Evolutionary conservation across 768 basidiomycete genomes (phyloP).

Genomic region (Pisolithus microcarpus): DNA sequence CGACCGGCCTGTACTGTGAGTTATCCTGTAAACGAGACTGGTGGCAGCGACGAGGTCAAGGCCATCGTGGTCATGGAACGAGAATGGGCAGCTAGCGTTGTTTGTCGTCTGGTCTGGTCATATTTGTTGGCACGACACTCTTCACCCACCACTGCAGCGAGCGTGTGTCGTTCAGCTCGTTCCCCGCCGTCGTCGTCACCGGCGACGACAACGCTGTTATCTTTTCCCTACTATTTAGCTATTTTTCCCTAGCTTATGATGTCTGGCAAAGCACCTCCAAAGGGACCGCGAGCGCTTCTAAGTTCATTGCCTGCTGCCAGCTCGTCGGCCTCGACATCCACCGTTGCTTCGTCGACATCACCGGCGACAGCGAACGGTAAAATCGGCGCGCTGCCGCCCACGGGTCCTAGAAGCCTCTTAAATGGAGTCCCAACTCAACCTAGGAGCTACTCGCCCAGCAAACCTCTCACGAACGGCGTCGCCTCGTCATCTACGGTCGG

Average conservation of each 20-base stretch:
- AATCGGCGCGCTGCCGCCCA: constrained; percentile 53
- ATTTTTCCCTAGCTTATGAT: constrained; percentile 28
- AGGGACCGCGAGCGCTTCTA: constrained; percentile 63
- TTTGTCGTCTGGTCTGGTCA: constrained; percentile 4
- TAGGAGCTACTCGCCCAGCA: constrained; percentile 25
- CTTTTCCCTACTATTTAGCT: background rate
- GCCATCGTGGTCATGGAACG: background rate
- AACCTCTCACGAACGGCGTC: constrained; percentile 41
- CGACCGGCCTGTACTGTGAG: too few species aligned
- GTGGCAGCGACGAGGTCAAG: background rate
- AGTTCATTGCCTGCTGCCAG: constrained; percentile 35
- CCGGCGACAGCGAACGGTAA: constrained; percentile 28
- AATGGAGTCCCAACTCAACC: constrained; percentile 29
- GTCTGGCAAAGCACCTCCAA: constrained; percentile 76
- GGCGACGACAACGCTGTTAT: constrained; percentile 15
- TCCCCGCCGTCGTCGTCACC: constrained; percentile 17
- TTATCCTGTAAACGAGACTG: too few species aligned
- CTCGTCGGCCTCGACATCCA: constrained; percentile 25
- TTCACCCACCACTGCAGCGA: constrained; percentile 3
- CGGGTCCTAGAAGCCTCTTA: constrained; percentile 56
- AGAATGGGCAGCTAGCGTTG: background rate
- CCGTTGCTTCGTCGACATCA: constrained; percentile 29
- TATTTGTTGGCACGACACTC: constrained; percentile 2
- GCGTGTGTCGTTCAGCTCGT: background rate
- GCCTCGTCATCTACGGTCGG: constrained; percentile 19